phyloP scores from a whole-genome alignment of 306 rosid species.

The Cucurbita ficifolia region DNA sequence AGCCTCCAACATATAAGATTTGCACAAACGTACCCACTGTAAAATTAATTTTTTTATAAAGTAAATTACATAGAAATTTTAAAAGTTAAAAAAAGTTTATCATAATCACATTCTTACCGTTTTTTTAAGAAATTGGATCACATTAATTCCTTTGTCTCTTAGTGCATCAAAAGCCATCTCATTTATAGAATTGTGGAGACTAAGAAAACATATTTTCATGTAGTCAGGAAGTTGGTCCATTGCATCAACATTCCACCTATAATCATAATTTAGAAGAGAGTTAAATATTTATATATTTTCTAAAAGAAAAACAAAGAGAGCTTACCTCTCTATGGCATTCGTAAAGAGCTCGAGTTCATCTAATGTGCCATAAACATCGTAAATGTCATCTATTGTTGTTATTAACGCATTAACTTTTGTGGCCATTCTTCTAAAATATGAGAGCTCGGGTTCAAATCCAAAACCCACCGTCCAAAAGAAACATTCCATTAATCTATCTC shows the following conservation, averaged over 20 bases:
- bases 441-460: not conserved
- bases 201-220: not conserved
- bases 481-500: not conserved
- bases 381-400: not conserved
- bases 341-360: not conserved
- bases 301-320: too few species aligned
- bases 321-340: not conserved
- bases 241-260: conserved; percentile 12
- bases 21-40: not conserved
- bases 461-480: conserved; percentile 10
- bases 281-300: not conserved
- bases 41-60: not conserved
- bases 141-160: not conserved
- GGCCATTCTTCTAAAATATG: not conserved
- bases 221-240: conserved; percentile 4
- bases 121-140: not conserved
- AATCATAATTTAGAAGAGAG: not conserved
- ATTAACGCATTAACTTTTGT: not conserved
- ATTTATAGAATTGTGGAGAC: not conserved
- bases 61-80: not conserved
- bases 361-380: not conserved
- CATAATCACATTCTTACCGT: not conserved
- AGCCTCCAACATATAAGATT: not conserved
- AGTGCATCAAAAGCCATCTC: not conserved
- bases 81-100: not conserved